Base-by-base conservation (phyloP, 306 rosid species). In the Glycyrrhiza uralensis region DNA sequence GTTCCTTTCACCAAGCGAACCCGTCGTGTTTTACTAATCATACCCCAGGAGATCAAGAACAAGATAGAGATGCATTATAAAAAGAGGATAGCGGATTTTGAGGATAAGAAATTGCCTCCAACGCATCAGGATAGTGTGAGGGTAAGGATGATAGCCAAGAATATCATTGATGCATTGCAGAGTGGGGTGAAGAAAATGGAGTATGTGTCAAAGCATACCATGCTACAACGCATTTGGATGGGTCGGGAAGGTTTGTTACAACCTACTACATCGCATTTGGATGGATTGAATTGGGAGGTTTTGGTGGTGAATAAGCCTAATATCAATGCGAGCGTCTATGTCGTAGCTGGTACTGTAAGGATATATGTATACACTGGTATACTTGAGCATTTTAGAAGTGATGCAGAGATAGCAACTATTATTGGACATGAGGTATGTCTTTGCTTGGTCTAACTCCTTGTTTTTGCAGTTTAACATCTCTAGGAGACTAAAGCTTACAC, bases 381-480 rank as follows among this genome's bases (percentile, higher is more conserved):
- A 83, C 76, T 93, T 0, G 87, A 93, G 36, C 96, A 91, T 76
- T 89, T 93, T 68, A 80, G 45, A 80, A 87, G 62, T 68, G 91
- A 93, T 61, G 87, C 84, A 3, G 97, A 89, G 84, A 33, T 93
- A 32, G 96, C 96, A 41, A 91, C 96, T 28, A 85, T 93, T 23
- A 74, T 93, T 82, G 97, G 96, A 17, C 97, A 91, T 51, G 96
- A 93, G 96, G n/a, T n/a, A n/a, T n/a, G n/a, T n/a, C n/a, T n/a
- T n/a, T n/a, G n/a, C n/a, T n/a, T n/a, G n/a, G n/a, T n/a, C n/a
- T n/a, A n/a, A n/a, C n/a, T n/a, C n/a, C n/a, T n/a, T 72, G 33
- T 13, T 42, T 70, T 33, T 56, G 56, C 22, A 24, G 24, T 24
- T 60, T 33, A 11, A 33, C 19, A 60, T 64, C 7, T 61, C 14